Conservation (phyloP, 257 asterid genomes). For the Dorcoceras hygrometricum region DNA sequence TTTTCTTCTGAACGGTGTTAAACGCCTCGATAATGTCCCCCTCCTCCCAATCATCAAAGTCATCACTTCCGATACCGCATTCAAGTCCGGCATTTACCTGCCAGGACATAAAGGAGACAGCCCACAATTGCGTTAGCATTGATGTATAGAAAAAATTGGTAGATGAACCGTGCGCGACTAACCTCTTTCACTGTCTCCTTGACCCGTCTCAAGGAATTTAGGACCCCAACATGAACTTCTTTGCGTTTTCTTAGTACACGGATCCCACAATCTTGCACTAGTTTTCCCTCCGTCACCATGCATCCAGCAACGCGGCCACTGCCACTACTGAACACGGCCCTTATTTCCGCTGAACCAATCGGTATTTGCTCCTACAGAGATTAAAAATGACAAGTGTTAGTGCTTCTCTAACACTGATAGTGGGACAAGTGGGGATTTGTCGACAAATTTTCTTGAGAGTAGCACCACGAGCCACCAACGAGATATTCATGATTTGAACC, state of each 20-base stretch:
- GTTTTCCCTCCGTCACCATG: conserved; percentile 89
- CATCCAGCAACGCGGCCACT: conserved; percentile 99
- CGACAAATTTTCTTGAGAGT: background rate
- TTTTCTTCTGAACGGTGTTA: conserved; percentile 68
- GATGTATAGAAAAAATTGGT: background rate
- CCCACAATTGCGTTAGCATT: background rate
- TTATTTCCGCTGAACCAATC: conserved; percentile 85
- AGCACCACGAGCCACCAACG: background rate
- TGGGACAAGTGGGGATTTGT: background rate
- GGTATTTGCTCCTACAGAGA: conserved; percentile 73
- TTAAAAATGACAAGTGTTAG: conserved; percentile 1
- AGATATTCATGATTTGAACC: conserved; percentile 9
- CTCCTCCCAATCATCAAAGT: conserved; percentile 70
- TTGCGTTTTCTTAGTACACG: conserved; percentile 76
- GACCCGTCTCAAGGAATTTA: conserved; percentile 79
- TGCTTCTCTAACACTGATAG: conserved; percentile 3
- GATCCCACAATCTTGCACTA: conserved; percentile 80
- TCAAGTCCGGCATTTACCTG: conserved; percentile 96
- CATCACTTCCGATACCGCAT: conserved; percentile 84
- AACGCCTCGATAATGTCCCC: conserved; percentile 84
- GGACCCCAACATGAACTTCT: conserved; percentile 68
- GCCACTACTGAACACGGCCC: conserved; percentile 95
- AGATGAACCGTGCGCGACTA: conserved; percentile 8
- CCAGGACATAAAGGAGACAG: conserved; percentile 12
- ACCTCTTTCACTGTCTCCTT: conserved; percentile 98